Evolutionary conservation across 2,329 filamentous ascomycete genomes (phyloP), one percentile per base, ranked within the genome.

Genomic region (Calonectria henricotiae): DNA sequence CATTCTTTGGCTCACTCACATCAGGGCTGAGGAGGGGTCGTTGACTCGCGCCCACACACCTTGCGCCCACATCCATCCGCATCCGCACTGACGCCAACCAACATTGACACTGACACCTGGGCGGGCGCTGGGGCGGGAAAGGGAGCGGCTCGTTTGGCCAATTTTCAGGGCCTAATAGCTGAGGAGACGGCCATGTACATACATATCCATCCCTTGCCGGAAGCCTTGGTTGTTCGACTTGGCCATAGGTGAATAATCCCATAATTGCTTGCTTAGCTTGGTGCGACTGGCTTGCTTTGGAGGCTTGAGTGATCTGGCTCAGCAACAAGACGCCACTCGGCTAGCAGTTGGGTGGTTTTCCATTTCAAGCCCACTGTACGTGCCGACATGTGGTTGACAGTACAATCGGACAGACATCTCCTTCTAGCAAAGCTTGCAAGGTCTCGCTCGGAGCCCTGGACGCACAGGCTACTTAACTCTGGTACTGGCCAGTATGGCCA

Each of bases 21-120:
- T 20, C 51, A 55, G 51, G 43, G 30, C 30, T 41, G 46, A 54
- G 37, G 61, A 69, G 67, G 66, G 44, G 54, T 55, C 27, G 32
- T 69, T 69, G 62, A 69, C 67, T 68, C 66, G 66, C 61, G 55
- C 60, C 37, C 41, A 62, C 61, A 25, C 43, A 49, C 41, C 30
- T 44, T 30, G 55, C 37, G 25, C 55, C 37, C 39, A 41, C 51
- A 30, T 58, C 13, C 49, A 58, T 58, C 39, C 49, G 41, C 63
- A 65, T 27, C 51, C 54, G 54, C 67, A 62, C 44, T 51, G 37
- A 55, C 67, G 23, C 64, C 51, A 43, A 32, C 64, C 51, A 43
- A 54, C 47, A 11, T 37, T 15, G 32, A 51, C 67, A 41, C 43
- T 44, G 67, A 54, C 43, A 55, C 58, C 30, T 41, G 30, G 35